Conservation (phyloP, 2,329 filamentous ascomycete genomes). For the Fusarium stilboides region DNA sequence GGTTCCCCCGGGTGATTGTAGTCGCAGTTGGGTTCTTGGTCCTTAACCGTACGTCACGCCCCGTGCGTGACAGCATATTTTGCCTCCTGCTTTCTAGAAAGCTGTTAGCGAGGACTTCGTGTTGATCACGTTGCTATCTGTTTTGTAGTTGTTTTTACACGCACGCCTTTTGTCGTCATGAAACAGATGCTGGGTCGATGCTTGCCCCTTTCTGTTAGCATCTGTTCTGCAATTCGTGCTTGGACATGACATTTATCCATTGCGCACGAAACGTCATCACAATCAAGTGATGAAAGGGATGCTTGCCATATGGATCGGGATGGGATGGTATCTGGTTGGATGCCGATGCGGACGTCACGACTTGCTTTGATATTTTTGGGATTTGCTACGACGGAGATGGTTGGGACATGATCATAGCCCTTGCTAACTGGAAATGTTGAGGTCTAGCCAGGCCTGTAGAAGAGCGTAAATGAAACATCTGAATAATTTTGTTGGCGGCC, state of each 20-base stretch:
- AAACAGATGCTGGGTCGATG: background rate
- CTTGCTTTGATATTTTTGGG: slow-evolving; percentile 15
- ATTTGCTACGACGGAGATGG: slow-evolving; percentile 23
- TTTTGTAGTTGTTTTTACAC: slow-evolving; percentile 4
- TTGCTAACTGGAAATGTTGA: slow-evolving; percentile 20
- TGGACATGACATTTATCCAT: slow-evolving; percentile 4
- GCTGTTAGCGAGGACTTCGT: background rate
- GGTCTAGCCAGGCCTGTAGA: slow-evolving; percentile 9
- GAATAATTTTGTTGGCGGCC: background rate
- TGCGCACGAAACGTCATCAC: slow-evolving; percentile 16
- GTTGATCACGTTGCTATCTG: slow-evolving; percentile 2
- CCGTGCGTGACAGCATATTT: slow-evolving; percentile 17
- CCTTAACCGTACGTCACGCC: background rate
- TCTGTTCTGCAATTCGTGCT: slow-evolving; percentile 13
- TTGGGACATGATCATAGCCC: slow-evolving; percentile 22
- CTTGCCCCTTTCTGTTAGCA: slow-evolving; percentile 1
- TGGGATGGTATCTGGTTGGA: slow-evolving; percentile 16
- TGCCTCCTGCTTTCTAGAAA: background rate
- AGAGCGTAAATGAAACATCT: slow-evolving; percentile 14
- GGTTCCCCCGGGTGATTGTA: background rate
- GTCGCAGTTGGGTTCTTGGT: background rate
- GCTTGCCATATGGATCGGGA: slow-evolving; percentile 10
- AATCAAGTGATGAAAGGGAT: slow-evolving; percentile 9
- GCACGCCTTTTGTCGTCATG: background rate
- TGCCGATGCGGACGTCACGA: slow-evolving; percentile 12